Percentiles rank a stretch among this genome's conserved stretches.
phyloP scores from a whole-genome alignment of 2,329 filamentous ascomycete genomes.

The Gremmenia infestans region DNA sequence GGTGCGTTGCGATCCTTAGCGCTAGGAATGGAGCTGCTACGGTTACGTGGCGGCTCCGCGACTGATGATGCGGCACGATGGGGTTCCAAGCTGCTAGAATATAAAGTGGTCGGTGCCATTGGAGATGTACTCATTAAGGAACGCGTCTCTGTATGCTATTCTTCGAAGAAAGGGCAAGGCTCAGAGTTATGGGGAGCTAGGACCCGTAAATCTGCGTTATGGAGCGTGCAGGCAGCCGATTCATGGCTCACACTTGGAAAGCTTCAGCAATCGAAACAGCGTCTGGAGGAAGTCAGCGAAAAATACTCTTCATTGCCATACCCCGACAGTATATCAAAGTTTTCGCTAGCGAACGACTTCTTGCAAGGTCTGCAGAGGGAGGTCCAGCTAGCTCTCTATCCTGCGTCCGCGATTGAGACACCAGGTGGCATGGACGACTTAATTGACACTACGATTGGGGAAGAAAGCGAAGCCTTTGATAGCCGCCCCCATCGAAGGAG shows the following conservation, averaged over 20 bases:
- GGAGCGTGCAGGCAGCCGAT: slow-evolving; percentile 79
- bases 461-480: slow-evolving; percentile 52
- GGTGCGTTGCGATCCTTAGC: slow-evolving; percentile 74
- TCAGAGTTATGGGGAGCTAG: slow-evolving; percentile 65
- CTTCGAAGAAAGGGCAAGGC: slow-evolving; percentile 63
- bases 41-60: slow-evolving; percentile 71
- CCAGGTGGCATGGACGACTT: slow-evolving; percentile 28
- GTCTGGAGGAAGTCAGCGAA: slow-evolving; percentile 63
- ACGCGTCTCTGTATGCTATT: slow-evolving; percentile 79
- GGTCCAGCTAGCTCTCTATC: slow-evolving; percentile 28
- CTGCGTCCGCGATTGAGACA: slow-evolving; percentile 25
- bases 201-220: slow-evolving; percentile 80
- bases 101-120: slow-evolving; percentile 66
- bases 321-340: slow-evolving; percentile 48
- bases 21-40: slow-evolving; percentile 75
- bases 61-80: slow-evolving; percentile 85
- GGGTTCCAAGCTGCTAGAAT: slow-evolving; percentile 75
- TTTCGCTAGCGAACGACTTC: slow-evolving; percentile 46
- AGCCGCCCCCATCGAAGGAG: slow-evolving; percentile 50
- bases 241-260: slow-evolving; percentile 77
- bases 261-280: slow-evolving; percentile 70
- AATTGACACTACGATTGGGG: slow-evolving; percentile 37
- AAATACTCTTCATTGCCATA: slow-evolving; percentile 48
- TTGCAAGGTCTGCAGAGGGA: slow-evolving; percentile 45
- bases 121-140: slow-evolving; percentile 83